These are phyloP conservation scores for Euphorbia schlechtendalii DNA, from an alignment of 441 rosid genomes.

Conservation along the genomic window DNA sequence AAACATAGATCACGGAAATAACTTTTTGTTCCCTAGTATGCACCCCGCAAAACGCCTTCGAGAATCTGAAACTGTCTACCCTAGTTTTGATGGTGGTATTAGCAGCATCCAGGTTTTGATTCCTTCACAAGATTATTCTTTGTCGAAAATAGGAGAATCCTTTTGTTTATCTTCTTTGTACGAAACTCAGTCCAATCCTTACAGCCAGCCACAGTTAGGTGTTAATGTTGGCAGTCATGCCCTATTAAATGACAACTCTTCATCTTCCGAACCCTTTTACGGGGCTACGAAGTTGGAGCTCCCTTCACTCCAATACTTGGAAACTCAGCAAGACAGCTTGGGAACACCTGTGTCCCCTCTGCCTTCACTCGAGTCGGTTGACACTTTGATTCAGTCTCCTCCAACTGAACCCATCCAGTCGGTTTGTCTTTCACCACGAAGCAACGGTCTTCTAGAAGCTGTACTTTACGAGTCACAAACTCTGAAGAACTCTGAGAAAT, in stretches of 20 bases:
- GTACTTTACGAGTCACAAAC: conserved; percentile 68
- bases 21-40: conserved; percentile 41
- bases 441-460: conserved; percentile 89
- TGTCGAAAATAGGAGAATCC: conserved; percentile 36
- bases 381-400: conserved; percentile 82
- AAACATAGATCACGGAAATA: conserved; percentile 45
- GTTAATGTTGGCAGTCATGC: conserved; percentile 66
- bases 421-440: conserved; percentile 41
- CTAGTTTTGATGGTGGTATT: conserved; percentile 37
- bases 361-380: conserved; percentile 65
- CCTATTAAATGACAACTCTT: conserved; percentile 75
- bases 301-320: conserved; percentile 99
- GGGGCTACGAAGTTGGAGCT: conserved; percentile 99
- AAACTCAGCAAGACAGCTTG: conserved; percentile 66
- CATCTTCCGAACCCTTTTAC: conserved; percentile 69
- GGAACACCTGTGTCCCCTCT: conserved; percentile 44
- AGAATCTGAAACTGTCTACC: conserved; percentile 40
- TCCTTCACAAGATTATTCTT: conserved; percentile 37
- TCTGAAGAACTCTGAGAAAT: conserved; percentile 51
- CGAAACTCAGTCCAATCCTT: conserved; percentile 41
- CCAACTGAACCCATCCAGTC: conserved; percentile 45
- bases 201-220: conserved; percentile 38
- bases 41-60: conserved; percentile 53
- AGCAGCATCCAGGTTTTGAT: conserved; percentile 34
- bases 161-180: conserved; percentile 39